Percentiles rank a stretch among this genome's conserved stretches.
phyloP scores from a whole-genome alignment of 2,329 filamentous ascomycete species.

The Fusarium sp. region DNA sequence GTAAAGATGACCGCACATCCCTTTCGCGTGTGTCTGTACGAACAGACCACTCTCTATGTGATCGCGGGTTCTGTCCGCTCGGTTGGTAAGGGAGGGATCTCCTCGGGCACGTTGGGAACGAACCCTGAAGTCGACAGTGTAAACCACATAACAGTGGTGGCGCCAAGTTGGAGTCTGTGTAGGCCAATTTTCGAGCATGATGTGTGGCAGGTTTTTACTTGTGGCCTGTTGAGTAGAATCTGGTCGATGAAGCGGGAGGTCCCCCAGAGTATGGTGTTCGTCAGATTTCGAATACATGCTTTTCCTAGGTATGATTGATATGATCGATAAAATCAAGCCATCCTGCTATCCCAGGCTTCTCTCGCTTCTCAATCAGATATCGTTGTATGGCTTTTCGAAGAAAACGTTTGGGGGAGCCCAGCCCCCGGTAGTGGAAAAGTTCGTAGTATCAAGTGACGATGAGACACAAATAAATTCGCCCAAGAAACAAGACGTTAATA shows the following conservation, averaged over 20 bases:
- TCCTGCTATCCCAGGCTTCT: neutral
- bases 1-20: constrained; percentile 24
- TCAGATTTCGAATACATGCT: neutral
- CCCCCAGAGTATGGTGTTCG: neutral
- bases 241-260: neutral
- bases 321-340: neutral
- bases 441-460: neutral
- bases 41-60: constrained; percentile 32
- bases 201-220: neutral
- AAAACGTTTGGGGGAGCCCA: neutral
- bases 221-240: neutral
- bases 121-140: constrained; percentile 28
- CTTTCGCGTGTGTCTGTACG: constrained; percentile 5
- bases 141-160: constrained; percentile 16
- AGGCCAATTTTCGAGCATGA: neutral
- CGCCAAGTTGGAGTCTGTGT: constrained; percentile 21
- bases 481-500: too few species aligned
- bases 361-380: neutral
- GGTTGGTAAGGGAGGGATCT: neutral
- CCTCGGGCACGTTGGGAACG: neutral
- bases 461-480: neutral
- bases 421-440: neutral
- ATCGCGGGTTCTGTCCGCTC: neutral
- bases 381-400: neutral
- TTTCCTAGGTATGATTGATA: neutral